Evolutionary conservation across 2,329 filamentous ascomycete genomes (phyloP).

Genomic region (Emmonsiellopsis sp.): DNA sequence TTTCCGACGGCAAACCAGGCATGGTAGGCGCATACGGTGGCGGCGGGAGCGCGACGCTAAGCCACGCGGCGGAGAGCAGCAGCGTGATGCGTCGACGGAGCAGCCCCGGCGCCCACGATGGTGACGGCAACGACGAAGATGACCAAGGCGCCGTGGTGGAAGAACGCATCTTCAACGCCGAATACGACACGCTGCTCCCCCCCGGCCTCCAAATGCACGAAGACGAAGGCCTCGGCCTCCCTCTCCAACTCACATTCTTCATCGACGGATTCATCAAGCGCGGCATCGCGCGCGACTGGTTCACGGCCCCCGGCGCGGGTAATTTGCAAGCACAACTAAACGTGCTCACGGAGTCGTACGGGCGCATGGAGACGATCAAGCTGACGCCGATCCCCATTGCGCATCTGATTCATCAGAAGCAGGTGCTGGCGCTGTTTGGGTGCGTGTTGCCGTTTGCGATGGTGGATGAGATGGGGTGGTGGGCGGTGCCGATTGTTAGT

Average conservation of each 20-base stretch:
- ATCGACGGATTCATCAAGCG: conserved; percentile 52
- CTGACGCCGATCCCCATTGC: conserved; percentile 56
- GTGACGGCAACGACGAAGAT: conserved; percentile 13
- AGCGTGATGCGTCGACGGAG: not conserved
- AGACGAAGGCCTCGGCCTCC: conserved; percentile 49
- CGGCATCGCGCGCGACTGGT: conserved; percentile 47
- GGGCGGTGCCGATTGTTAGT: conserved; percentile 48
- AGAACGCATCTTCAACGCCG: conserved; percentile 28
- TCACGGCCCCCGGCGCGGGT: conserved; percentile 49
- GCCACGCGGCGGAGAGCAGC: not conserved
- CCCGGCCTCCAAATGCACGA: conserved; percentile 44
- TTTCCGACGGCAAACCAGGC: not conserved
- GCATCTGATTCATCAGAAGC: conserved; percentile 55
- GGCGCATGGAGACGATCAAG: conserved; percentile 56
- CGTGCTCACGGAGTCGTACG: conserved; percentile 48
- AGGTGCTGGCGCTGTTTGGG: conserved; percentile 53
- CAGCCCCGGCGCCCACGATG: not conserved
- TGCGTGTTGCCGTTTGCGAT: conserved; percentile 54
- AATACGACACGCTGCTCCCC: conserved; percentile 44
- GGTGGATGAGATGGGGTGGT: conserved; percentile 55
- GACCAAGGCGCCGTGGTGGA: conserved; percentile 6
- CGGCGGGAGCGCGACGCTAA: not conserved
- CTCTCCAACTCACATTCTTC: conserved; percentile 51
- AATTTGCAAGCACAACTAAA: conserved; percentile 52
- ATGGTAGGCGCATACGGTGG: not conserved